Evolutionary conservation across 192 early-diverging fungal genomes (phyloP), one percentile per base, ranked within the genome.

Genomic region (Paraglomus occultum): DNA sequence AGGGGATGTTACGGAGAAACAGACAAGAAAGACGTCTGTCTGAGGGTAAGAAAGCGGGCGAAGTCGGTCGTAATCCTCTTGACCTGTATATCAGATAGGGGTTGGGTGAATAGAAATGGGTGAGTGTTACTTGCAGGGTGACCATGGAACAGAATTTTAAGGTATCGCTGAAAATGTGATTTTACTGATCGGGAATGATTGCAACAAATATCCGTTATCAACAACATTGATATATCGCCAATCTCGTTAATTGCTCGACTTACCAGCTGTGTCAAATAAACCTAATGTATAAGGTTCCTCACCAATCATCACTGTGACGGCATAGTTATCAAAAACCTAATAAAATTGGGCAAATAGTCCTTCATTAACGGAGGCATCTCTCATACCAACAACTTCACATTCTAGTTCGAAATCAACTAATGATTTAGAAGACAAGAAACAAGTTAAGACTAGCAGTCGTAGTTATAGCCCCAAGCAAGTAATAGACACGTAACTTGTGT

Each of bases 281-380:
- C 94, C 95, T 52, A 97, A 80, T 17, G 92, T 95, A 82, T 95
- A 96, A 18, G 95, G 96, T 76, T 98, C 94, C 74, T 92, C 93
- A 61, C 92, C 95, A 83, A 97, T 96, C 94, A 97, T 98, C 64
- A 98, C 94, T n/a, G 94, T 96, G 22, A 95, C 95, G 60, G 94
- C 93, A 85, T 98, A 98, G 77, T 98, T 97, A 82, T 97, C 95
- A 85, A 97, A 97, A n/a, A 91, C 89, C 84, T 89, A 78, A 15
- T 8, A 5, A 11, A 67, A 47, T 17, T 17, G 20, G 9, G 14
- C 51, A 51, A 17, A 51, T 51, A 51, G 51, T 51, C 51, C 51
- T 51, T 51, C 18, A 17, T 51, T 51, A 17, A 17, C 15, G 15
- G 15, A 2, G 51, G 18, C 18, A 18, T 51, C 51, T 51, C 18